Conservation (phyloP, 176 grass and related monocot species). For the Leersia perrieri region DNA sequence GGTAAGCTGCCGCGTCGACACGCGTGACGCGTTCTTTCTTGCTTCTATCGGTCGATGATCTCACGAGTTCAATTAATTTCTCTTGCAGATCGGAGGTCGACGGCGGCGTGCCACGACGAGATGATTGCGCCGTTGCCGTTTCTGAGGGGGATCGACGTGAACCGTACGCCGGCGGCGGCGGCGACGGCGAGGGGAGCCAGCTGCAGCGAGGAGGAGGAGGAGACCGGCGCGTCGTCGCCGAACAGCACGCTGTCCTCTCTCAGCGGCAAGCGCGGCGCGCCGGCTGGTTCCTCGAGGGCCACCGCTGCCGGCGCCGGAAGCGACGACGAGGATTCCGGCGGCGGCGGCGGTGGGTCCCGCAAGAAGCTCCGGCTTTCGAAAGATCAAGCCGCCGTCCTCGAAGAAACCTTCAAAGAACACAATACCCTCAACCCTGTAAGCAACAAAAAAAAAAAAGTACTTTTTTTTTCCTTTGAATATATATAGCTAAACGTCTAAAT, state of each 20-base stretch:
- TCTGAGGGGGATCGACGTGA: slow-evolving; percentile 80
- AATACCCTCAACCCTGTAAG: slow-evolving; percentile 82
- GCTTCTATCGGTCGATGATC: too few relatives aligned
- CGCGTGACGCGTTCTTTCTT: too few relatives aligned
- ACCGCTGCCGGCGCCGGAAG: slow-evolving; percentile 22
- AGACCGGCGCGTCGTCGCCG: slow-evolving; percentile 59
- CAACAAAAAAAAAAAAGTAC: too few relatives aligned
- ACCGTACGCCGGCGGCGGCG: slow-evolving; percentile 46
- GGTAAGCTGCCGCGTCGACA: too few relatives aligned
- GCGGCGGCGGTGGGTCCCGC: slow-evolving; percentile 55
- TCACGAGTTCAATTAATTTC: background rate
- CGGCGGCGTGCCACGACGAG: slow-evolving; percentile 30
- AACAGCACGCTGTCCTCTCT: slow-evolving; percentile 81
- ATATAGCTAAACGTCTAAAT: too few relatives aligned
- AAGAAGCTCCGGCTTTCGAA: slow-evolving; percentile 89
- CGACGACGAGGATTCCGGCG: slow-evolving; percentile 65
- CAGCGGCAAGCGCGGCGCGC: slow-evolving; percentile 41
- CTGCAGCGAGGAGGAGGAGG: slow-evolving; percentile 58
- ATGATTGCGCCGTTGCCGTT: too few relatives aligned
- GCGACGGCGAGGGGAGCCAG: slow-evolving; percentile 22
- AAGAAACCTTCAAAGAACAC: slow-evolving; percentile 89
- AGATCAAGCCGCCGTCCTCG: slow-evolving; percentile 82
- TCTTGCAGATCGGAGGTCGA: background rate
- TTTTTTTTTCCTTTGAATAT: too few relatives aligned
- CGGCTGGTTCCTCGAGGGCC: background rate